Evolutionary conservation across 2,329 filamentous ascomycete genomes (phyloP).

Genomic region (Cladosporium sp.): DNA sequence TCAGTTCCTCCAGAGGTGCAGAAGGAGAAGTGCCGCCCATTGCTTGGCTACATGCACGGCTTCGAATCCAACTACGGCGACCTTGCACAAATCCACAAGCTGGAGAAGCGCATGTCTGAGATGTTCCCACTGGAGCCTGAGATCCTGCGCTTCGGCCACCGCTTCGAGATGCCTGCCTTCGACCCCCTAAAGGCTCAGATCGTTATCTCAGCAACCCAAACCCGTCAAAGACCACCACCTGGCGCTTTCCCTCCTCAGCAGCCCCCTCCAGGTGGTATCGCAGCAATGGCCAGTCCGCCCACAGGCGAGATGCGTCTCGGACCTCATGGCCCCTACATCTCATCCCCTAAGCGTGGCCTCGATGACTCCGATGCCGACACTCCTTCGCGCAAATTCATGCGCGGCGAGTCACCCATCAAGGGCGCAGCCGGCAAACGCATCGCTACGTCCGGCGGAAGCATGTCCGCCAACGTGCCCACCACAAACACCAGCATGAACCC

Average conservation of each 20-base stretch:
- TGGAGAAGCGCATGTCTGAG: slow-evolving; percentile 90
- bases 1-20: slow-evolving; percentile 57
- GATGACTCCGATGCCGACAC: slow-evolving; percentile 67
- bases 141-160: slow-evolving; percentile 71
- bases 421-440: slow-evolving; percentile 82
- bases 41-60: slow-evolving; percentile 91
- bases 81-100: slow-evolving; percentile 81
- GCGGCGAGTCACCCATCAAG: slow-evolving; percentile 91
- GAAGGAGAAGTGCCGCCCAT: slow-evolving; percentile 68
- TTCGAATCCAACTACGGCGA: slow-evolving; percentile 96
- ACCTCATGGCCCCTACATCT: slow-evolving; percentile 36
- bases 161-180: slow-evolving; percentile 70
- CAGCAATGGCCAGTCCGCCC: slow-evolving; percentile 14
- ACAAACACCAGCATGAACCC: slow-evolving; percentile 10
- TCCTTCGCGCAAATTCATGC: slow-evolving; percentile 80
- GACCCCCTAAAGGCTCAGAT: slow-evolving; percentile 79
- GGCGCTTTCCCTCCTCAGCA: slow-evolving; percentile 11
- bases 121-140: slow-evolving; percentile 87
- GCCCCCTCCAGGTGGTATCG: slow-evolving; percentile 3
- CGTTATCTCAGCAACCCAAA: slow-evolving; percentile 82
- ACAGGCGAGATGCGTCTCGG: slow-evolving; percentile 32
- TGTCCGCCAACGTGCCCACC: slow-evolving; percentile 28
- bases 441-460: slow-evolving; percentile 20
- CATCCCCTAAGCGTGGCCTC: slow-evolving; percentile 50
- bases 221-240: slow-evolving; percentile 49